Evolutionary conservation across 106 monocot genomes (phyloP).

Genomic region (Chionographis japonica): DNA sequence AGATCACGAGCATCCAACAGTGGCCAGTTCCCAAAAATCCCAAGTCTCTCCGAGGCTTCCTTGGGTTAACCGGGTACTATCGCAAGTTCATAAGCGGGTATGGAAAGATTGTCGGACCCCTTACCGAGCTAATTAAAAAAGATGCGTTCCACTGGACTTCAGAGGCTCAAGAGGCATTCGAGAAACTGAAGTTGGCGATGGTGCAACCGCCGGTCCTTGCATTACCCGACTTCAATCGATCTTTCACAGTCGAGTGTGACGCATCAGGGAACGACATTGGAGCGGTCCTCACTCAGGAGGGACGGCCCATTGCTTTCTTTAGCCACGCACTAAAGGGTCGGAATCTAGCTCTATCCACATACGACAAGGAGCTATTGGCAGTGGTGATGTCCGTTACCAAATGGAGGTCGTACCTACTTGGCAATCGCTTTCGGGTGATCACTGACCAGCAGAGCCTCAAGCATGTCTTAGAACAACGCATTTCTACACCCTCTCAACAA

Average conservation of each 20-base stretch:
- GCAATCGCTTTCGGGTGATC: not conserved
- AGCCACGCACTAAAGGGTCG: not conserved
- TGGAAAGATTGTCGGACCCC: too few relatives aligned
- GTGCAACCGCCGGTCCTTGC: not conserved
- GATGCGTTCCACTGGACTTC: too few relatives aligned
- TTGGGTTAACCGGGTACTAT: too few relatives aligned
- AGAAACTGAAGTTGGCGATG: not conserved
- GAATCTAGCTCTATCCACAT: too few relatives aligned
- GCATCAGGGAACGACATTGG: not conserved
- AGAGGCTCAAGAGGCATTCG: not conserved
- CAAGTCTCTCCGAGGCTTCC: too few relatives aligned
- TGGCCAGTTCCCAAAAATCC: too few relatives aligned
- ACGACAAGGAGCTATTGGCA: slow-evolving; percentile 4
- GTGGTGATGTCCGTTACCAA: not conserved
- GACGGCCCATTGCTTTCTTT: not conserved
- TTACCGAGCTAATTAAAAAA: too few relatives aligned
- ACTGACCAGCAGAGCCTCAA: not conserved
- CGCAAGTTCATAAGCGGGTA: too few relatives aligned
- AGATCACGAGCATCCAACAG: too few relatives aligned
- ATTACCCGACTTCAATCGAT: not conserved
- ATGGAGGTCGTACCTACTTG: not conserved
- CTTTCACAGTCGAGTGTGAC: not conserved
- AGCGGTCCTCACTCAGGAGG: not conserved
- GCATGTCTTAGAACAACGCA: not conserved
- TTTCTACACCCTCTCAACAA: not conserved